Conservation (phyloP, 768 basidiomycete species). For the Russula earlei region DNA sequence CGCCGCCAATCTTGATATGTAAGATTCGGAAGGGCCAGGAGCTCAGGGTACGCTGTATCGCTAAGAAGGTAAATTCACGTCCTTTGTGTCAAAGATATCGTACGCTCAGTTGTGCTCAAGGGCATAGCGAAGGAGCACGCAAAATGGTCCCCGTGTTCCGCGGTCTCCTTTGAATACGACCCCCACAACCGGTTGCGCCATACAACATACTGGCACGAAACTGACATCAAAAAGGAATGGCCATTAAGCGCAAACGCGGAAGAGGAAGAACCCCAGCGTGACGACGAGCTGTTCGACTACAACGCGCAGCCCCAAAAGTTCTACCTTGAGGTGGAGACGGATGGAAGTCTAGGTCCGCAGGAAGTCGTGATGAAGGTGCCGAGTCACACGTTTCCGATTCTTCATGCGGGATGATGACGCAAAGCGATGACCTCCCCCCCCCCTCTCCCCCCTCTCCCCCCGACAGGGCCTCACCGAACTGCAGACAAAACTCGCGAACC, state of each 20-base stretch:
- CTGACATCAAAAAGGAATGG: conserved; percentile 78
- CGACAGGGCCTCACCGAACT: conserved; percentile 65
- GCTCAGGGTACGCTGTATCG: conserved; percentile 73
- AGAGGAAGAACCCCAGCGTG: conserved; percentile 72
- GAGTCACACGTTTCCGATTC: conserved; percentile 14
- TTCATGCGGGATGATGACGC: not conserved
- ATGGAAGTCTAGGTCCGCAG: conserved; percentile 80
- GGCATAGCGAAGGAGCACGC: conserved; percentile 98
- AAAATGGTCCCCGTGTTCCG: conserved; percentile 96
- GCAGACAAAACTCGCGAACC: conserved; percentile 70
- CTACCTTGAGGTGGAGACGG: conserved; percentile 92
- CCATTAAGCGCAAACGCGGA: conserved; percentile 79
- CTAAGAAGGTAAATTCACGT: conserved; percentile 66
- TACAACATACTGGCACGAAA: conserved; percentile 92
- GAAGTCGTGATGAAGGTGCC: conserved; percentile 79
- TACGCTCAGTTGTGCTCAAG: conserved; percentile 32
- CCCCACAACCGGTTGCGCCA: conserved; percentile 96
- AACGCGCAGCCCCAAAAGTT: conserved; percentile 82
- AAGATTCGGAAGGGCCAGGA: conserved; percentile 95
- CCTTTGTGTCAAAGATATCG: not conserved
- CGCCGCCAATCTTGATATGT: conserved; percentile 71
- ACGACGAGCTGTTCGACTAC: conserved; percentile 81
- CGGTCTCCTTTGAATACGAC: conserved; percentile 95
- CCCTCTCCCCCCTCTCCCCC: no score
- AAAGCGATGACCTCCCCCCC: no score